phyloP scores from a whole-genome alignment of 1,139 yeast species.

The Yamadazyma taylorii region DNA sequence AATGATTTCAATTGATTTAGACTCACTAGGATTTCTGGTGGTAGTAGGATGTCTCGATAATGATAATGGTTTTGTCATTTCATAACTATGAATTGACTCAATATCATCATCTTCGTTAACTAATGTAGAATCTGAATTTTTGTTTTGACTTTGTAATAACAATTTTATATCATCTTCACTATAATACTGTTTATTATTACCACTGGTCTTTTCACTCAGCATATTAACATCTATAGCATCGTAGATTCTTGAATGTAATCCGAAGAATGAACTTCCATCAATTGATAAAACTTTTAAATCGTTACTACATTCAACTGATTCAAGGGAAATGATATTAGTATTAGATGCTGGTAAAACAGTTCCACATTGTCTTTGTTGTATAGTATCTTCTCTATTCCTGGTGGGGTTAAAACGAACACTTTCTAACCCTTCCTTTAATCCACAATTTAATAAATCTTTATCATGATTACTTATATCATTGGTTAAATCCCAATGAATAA shows the following conservation, averaged over 20 bases:
- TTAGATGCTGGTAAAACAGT: conserved; percentile 59
- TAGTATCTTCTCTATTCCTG: conserved; percentile 31
- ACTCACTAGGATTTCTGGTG: not conserved
- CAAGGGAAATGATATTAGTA: conserved; percentile 46
- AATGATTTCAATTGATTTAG: conserved; percentile 6
- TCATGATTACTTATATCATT: conserved; percentile 20
- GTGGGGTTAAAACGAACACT: conserved; percentile 40
- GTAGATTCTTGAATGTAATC: conserved; percentile 49
- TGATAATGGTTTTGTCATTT: conserved; percentile 24
- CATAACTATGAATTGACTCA: conserved; percentile 12
- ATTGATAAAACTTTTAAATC: conserved; percentile 48
- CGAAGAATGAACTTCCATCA: conserved; percentile 55
- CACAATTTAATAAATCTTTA: conserved; percentile 35
- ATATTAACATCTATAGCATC: conserved; percentile 29
- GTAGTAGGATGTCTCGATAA: conserved; percentile 21
- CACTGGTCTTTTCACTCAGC: not conserved
- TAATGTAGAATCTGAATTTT: conserved; percentile 28
- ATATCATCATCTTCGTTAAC: conserved; percentile 18
- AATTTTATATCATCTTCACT: conserved; percentile 33
- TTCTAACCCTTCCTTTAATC: conserved; percentile 47
- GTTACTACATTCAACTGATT: conserved; percentile 30
- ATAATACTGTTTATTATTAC: conserved; percentile 30
- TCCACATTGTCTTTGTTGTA: conserved; percentile 57
- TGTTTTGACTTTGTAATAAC: conserved; percentile 17
- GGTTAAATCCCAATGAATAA: conserved; percentile 70